A percentile compares a stretch with the other conserved stretches of the same genome.
These are phyloP conservation scores for Glycine latifolia DNA, from an alignment of 306 rosid genomes.

Conservation along the genomic window DNA sequence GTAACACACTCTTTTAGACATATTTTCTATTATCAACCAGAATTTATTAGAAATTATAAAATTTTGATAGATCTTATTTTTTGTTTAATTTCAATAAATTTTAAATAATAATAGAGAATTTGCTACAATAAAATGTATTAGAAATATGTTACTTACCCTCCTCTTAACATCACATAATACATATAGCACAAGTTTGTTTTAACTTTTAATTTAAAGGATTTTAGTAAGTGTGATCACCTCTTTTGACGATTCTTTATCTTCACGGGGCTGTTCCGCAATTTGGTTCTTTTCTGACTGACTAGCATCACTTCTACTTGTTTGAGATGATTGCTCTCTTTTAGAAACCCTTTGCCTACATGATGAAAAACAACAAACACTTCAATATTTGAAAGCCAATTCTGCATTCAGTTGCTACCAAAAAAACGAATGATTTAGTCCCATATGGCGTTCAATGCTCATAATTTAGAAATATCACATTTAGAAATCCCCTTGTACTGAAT, in stretches of 20 bases:
- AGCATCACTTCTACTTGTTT: conserved; percentile 42
- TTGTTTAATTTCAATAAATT: no score
- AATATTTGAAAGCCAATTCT: background rate
- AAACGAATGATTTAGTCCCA: background rate
- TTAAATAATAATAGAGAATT: no score
- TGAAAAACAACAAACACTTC: conserved; percentile 26
- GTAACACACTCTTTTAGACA: no score
- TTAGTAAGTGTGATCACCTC: conserved; percentile 47
- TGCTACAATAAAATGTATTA: no score
- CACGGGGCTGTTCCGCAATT: conserved; percentile 26
- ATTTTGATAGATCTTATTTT: no score
- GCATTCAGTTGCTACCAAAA: background rate
- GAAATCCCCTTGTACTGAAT: background rate
- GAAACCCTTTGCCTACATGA: conserved; percentile 48
- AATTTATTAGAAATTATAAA: no score
- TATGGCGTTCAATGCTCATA: conserved; percentile 2
- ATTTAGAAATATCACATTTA: background rate
- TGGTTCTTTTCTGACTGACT: conserved; percentile 37
- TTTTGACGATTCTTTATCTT: conserved; percentile 43
- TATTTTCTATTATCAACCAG: no score
- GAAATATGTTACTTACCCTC: no score
- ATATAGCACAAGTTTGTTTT: background rate
- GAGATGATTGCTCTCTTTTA: conserved; percentile 49
- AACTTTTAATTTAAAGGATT: background rate
- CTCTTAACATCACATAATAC: background rate